Percentiles rank a stretch among this genome's conserved stretches.
Conservation (phyloP, 768 basidiomycete species). For the Pulveroboletus sp. region DNA sequence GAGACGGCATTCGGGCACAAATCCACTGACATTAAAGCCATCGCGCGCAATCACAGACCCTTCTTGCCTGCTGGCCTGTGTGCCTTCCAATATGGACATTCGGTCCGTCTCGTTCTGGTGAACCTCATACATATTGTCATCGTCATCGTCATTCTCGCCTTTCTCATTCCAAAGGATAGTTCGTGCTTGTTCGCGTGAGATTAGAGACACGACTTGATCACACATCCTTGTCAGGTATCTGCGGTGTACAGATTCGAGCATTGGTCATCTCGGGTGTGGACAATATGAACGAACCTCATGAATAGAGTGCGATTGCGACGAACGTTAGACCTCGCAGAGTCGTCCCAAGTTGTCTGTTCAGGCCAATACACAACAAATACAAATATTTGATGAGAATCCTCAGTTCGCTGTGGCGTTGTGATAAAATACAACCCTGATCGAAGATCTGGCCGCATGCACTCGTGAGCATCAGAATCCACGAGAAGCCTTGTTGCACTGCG, state of each 20-base stretch:
- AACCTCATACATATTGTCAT: slow-evolving; percentile 22
- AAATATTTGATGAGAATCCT: slow-evolving; percentile 25
- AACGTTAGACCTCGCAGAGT: slow-evolving; percentile 42
- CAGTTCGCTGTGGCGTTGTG: too few species aligned
- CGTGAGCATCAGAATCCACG: too few species aligned
- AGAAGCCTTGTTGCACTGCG: too few species aligned
- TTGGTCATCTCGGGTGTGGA: slow-evolving; percentile 11
- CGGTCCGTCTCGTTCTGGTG: slow-evolving; percentile 42
- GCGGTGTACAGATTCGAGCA: background rate
- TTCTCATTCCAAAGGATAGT: slow-evolving; percentile 38
- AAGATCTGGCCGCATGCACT: too few species aligned
- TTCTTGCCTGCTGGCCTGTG: slow-evolving; percentile 53
- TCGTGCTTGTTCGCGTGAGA: slow-evolving; percentile 44
- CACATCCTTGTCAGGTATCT: slow-evolving; percentile 58
- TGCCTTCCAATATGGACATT: slow-evolving; percentile 52
- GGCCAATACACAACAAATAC: slow-evolving; percentile 61
- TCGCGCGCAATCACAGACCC: slow-evolving; percentile 41
- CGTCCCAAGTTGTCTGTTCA: slow-evolving; percentile 54
- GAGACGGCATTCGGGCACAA: too few species aligned
- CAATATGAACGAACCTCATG: slow-evolving; percentile 38
- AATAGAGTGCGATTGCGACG: slow-evolving; percentile 52
- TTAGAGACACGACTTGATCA: slow-evolving; percentile 47
- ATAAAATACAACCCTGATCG: too few species aligned
- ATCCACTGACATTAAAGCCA: slow-evolving; percentile 39
- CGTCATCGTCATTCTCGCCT: too few species aligned